phyloP scores from a whole-genome alignment of 1,139 yeast genomes.

The Candida sanyaensis region DNA sequence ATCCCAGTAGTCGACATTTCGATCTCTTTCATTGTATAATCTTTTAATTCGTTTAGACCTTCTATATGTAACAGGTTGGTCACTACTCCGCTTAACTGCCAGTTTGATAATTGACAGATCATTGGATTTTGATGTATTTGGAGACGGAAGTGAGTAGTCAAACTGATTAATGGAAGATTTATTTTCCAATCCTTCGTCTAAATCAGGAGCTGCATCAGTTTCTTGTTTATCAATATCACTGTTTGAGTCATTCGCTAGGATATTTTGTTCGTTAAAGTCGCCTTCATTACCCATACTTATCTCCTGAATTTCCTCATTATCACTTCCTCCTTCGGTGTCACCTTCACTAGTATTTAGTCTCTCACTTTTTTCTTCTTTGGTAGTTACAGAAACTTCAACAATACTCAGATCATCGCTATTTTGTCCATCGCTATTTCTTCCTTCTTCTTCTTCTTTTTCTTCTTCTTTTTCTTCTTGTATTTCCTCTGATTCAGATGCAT shows the following conservation, averaged over 20 bases:
- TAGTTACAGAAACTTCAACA: not conserved
- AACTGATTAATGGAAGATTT: not conserved
- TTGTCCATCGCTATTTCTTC: no score
- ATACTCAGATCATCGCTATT: not conserved
- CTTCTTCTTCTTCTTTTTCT: no score
- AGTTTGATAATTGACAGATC: conserved; percentile 1
- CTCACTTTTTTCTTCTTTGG: not conserved
- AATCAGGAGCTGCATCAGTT: not conserved
- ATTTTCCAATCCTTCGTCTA: not conserved
- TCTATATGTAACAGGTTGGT: conserved; percentile 3
- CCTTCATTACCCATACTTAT: not conserved
- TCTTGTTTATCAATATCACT: not conserved
- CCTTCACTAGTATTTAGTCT: not conserved
- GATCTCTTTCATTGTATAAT: conserved; percentile 15
- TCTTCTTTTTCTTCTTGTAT: not conserved
- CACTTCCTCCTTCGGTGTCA: not conserved
- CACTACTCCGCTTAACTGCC: not conserved
- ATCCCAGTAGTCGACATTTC: conserved; percentile 27
- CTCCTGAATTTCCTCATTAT: not conserved
- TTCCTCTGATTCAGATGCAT: not conserved
- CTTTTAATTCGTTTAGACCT: conserved; percentile 5
- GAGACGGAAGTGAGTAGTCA: conserved; percentile 92
- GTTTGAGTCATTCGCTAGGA: not conserved
- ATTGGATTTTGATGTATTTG: conserved; percentile 75
- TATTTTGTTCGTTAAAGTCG: no score